A percentile compares a stretch with the other conserved stretches of the same genome.
These are phyloP conservation scores for Calonectria pseudoreteaudii DNA, from an alignment of 2,329 filamentous ascomycete species.

Conservation along the genomic window DNA sequence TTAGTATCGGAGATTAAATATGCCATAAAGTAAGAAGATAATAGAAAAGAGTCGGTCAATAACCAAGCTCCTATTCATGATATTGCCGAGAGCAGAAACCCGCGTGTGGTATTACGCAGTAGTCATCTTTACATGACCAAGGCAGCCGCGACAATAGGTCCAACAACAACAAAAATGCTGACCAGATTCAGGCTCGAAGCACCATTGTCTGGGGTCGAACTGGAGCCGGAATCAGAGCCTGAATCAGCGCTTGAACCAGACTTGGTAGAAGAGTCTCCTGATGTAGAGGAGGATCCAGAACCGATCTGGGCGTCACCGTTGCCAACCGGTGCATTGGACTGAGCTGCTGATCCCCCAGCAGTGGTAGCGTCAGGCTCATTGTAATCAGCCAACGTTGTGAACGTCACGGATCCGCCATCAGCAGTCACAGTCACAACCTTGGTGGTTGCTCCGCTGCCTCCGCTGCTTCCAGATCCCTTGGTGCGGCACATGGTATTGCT, in stretches of 20 bases:
- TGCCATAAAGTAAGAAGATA: too few relatives aligned
- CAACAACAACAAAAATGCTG: not conserved
- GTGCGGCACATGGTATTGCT: not conserved
- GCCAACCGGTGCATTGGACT: not conserved
- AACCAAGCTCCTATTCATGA: too few relatives aligned
- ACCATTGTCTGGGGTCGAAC: not conserved
- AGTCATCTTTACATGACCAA: not conserved
- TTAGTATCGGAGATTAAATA: too few relatives aligned
- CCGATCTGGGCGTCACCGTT: not conserved
- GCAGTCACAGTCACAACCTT: not conserved
- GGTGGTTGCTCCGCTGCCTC: not conserved
- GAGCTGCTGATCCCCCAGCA: not conserved
- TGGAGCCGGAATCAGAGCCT: not conserved
- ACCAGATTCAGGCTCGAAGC: not conserved
- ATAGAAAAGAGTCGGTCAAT: too few relatives aligned
- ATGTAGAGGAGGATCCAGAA: not conserved
- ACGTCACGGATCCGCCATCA: not conserved
- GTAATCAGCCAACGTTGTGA: not conserved
- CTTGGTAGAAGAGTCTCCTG: not conserved
- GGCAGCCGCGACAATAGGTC: not conserved
- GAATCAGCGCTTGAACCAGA: not conserved
- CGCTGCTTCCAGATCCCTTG: not conserved
- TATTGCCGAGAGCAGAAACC: too few relatives aligned
- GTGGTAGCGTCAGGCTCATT: not conserved
- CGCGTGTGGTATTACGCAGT: too few relatives aligned